phyloP scores from a whole-genome alignment of 257 asterid genomes.

The Ballota nigra region DNA sequence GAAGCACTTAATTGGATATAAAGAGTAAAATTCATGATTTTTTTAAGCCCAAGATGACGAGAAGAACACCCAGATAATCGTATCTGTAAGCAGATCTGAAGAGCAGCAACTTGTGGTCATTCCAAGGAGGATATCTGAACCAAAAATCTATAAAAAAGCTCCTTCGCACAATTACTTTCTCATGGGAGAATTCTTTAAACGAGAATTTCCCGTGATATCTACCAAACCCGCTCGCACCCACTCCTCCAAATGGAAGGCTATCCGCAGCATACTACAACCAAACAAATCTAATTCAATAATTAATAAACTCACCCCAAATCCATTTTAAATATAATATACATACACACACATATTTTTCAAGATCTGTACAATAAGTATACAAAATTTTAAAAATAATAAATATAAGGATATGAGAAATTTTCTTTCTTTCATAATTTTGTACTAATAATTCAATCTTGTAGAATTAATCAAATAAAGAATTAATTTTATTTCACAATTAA shows the following conservation, averaged over 20 bases:
- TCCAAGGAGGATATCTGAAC: constrained; percentile 97
- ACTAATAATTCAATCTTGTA: no score
- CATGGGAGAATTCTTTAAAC: constrained; percentile 66
- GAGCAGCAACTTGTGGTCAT: constrained; percentile 42
- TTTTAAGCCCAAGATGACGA: constrained; percentile 56
- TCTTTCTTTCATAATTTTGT: no score
- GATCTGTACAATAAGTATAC: no score
- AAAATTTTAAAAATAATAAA: no score
- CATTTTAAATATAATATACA: no score
- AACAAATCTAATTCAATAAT: no score
- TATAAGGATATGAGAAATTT: no score
- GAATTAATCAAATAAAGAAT: no score
- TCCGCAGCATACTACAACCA: constrained; percentile 63
- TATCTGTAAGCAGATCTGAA: constrained; percentile 46
- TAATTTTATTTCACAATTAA: no score
- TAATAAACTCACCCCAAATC: no score
- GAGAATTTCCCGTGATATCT: constrained; percentile 81
- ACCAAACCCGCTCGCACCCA: constrained; percentile 77
- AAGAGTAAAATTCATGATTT: constrained; percentile 28
- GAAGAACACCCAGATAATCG: constrained; percentile 57
- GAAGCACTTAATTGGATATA: no score
- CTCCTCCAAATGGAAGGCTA: constrained; percentile 77
- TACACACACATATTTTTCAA: no score
- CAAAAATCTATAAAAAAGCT: constrained; percentile 54
- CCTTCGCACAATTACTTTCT: constrained; percentile 47